A percentile compares a stretch with the other conserved stretches of the same genome.
Evolutionary conservation across 495 filamentous ascomycete genomes (phyloP).

Genomic region (Xylaria acuta): DNA sequence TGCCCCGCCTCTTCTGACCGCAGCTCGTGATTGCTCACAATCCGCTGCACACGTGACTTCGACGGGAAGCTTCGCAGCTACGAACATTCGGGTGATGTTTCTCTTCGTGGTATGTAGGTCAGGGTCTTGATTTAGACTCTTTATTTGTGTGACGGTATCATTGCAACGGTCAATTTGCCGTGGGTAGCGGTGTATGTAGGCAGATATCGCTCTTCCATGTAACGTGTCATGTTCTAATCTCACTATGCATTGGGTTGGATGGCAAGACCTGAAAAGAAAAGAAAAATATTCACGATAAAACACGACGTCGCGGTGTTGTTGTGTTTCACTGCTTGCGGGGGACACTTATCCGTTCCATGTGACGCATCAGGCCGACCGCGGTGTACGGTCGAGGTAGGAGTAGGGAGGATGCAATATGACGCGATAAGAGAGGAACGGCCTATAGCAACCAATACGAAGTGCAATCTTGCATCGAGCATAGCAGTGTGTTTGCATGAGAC

Average conservation of each 20-base stretch:
- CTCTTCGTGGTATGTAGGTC: background rate
- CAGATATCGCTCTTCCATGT: background rate
- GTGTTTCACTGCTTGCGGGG: background rate
- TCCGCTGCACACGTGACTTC: conserved; percentile 9
- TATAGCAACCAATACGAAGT: background rate
- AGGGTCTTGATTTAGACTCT: background rate
- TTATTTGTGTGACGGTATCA: background rate
- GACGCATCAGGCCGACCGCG: background rate
- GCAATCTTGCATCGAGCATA: background rate
- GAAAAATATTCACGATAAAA: background rate
- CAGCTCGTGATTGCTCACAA: background rate
- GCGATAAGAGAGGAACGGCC: background rate
- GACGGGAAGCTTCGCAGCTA: background rate
- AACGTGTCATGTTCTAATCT: conserved; percentile 9
- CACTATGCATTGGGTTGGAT: conserved; percentile 6
- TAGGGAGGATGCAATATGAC: background rate
- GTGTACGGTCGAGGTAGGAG: background rate
- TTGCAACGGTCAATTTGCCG: conserved; percentile 10
- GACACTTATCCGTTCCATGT: background rate
- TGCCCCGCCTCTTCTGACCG: conserved; percentile 6
- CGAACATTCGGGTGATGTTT: background rate
- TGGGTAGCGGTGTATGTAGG: background rate
- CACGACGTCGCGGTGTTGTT: background rate
- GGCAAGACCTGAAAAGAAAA: background rate
- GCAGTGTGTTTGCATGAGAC: conserved; percentile 1